These are phyloP conservation scores for Fusarium sp. DNA, from an alignment of 2,329 filamentous ascomycete species.

Conservation along the genomic window DNA sequence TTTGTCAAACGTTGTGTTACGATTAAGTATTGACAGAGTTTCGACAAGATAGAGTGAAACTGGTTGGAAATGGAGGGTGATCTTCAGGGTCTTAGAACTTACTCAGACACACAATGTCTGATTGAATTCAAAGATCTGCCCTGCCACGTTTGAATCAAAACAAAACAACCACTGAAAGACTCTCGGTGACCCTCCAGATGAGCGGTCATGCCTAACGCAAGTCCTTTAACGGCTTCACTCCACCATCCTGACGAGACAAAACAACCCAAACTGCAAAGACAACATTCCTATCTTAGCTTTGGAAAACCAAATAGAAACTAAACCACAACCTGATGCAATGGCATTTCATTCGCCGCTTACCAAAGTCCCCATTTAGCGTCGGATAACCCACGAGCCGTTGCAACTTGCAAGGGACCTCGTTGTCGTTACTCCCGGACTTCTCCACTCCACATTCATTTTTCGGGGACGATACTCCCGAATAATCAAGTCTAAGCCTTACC, in stretches of 20 bases:
- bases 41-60: neutral
- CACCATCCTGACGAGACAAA: neutral
- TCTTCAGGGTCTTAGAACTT: neutral
- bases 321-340: neutral
- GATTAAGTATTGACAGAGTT: neutral
- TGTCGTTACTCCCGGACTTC: neutral
- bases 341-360: neutral
- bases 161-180: neutral
- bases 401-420: neutral
- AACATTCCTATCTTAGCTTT: neutral
- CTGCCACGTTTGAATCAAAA: neutral
- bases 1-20: neutral
- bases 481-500: constrained; percentile 29
- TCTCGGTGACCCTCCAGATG: neutral
- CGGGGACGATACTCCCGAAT: neutral
- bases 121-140: neutral
- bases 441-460: neutral
- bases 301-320: neutral
- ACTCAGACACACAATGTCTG: neutral
- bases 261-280: neutral
- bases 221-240: neutral
- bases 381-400: constrained; percentile 6
- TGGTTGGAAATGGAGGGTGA: neutral
- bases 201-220: neutral
- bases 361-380: constrained; percentile 17